Conservation (phyloP, 257 asterid genomes). For the Solanum piurae region DNA sequence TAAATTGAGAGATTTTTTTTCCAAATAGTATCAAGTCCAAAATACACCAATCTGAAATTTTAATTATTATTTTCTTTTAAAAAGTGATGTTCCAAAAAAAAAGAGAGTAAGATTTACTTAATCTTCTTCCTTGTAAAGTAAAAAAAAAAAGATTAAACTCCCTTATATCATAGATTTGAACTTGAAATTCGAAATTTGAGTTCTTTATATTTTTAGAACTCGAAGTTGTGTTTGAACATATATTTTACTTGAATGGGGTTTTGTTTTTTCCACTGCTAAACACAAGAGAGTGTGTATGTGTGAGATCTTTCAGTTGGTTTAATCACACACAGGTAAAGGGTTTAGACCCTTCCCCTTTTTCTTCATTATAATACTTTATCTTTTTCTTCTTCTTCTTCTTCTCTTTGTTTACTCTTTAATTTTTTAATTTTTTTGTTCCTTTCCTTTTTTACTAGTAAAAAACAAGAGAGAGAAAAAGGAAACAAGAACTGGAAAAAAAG, state of each 20-base stretch:
- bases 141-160: too few relatives aligned
- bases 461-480: background rate
- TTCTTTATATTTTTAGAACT: too few relatives aligned
- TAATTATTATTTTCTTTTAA: too few relatives aligned
- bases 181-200: too few relatives aligned
- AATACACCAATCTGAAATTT: too few relatives aligned
- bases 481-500: background rate
- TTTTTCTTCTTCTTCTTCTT: background rate
- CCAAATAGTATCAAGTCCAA: too few relatives aligned
- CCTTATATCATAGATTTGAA: too few relatives aligned
- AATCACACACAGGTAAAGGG: constrained; percentile 3
- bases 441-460: background rate
- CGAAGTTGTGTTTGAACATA: too few relatives aligned
- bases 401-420: background rate
- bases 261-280: background rate
- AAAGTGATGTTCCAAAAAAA: too few relatives aligned
- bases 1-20: too few relatives aligned
- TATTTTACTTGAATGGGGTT: background rate
- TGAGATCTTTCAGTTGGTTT: background rate
- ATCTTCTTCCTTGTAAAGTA: too few relatives aligned
- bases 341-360: background rate
- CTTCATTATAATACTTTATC: background rate
- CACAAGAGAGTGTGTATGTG: background rate
- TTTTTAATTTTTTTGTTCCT: background rate
- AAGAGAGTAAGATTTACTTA: too few relatives aligned